Evolutionary conservation across 2,329 filamentous ascomycete genomes (phyloP), one percentile per base, ranked within the genome.

Genomic region (Metarhizium album): DNA sequence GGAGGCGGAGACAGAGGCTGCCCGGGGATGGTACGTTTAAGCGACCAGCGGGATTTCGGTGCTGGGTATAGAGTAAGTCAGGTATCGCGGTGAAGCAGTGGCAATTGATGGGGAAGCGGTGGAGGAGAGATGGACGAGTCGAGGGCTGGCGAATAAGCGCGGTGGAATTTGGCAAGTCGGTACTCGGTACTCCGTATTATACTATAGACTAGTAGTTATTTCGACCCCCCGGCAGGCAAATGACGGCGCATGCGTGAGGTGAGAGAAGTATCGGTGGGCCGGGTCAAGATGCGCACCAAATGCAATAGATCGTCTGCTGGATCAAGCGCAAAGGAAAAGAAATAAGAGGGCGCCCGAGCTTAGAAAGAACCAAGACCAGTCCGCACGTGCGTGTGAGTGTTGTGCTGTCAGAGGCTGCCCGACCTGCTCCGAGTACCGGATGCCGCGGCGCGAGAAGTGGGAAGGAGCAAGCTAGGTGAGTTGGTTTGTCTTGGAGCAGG

Each of bases 321-420:
- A 43, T 24, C 40, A 43, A 13, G 14, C 40, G 22, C 24, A 22
- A 3, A 14, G 22, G 24, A 43, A 24, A 14, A 43, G 5, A 43
- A 43, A n/a, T n/a, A n/a, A n/a, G n/a, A 24, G 22, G 6, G 20
- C 20, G 22, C 14, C 7, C n/a, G 40, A 24, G 20, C 4, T 1
- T 43, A 9, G 40, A 24, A 43, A 24, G 2, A 27, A 23, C 40
- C 20, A 43, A 43, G 40, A 14, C 22, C 40, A 43, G 13, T 23
- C 9, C 22, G 46, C 49, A 51, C 38, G 46, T 45, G 49, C 45
- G 49, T 51, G 43, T 35, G 37, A 27, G 24, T n/a, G 45, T 48
- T 29, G 49, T 43, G 11, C 24, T 18, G 40, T 51, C 49, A 31
- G 29, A 43, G 20, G 40, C 42, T 40, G 11, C 40, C n/a, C 38